Conservation (phyloP, 78 protist species). For the Guillardia theta region DNA sequence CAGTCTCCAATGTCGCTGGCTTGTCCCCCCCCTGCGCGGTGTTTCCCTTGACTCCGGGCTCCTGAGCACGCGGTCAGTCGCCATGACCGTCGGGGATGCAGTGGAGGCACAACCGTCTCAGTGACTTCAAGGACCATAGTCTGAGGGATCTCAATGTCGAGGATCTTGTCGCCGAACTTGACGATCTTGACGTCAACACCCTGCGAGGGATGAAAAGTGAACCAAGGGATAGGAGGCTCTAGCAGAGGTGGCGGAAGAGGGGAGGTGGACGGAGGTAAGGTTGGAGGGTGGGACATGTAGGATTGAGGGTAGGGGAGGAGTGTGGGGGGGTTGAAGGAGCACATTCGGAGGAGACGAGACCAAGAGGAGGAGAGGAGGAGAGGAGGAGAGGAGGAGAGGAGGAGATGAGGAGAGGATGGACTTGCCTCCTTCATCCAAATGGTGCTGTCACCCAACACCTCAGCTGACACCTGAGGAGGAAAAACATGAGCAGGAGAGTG, state of each 20-base stretch:
- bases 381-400: not conserved
- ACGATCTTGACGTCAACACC: not conserved
- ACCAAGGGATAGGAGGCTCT: not conserved
- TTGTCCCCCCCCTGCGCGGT: not conserved
- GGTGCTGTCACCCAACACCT: not conserved
- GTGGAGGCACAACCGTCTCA: too few relatives aligned
- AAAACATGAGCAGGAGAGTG: not conserved
- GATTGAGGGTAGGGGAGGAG: not conserved
- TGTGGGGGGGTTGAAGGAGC: not conserved
- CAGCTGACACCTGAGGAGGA: not conserved
- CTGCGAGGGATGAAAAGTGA: not conserved
- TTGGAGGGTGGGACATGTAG: not conserved
- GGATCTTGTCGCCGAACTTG: slow-evolving; percentile 10
- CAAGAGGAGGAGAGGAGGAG: not conserved
- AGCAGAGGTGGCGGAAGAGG: not conserved
- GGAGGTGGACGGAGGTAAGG: not conserved
- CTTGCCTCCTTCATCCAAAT: not conserved
- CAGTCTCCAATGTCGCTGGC: slow-evolving; percentile 5
- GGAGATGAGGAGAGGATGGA: not conserved
- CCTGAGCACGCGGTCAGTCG: too few relatives aligned
- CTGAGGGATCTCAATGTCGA: not conserved
- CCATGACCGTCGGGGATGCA: not conserved
- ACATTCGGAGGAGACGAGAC: not conserved
- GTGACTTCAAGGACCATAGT: not conserved
- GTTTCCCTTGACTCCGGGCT: slow-evolving; percentile 23